Base-by-base conservation (phyloP, 495 filamentous ascomycete species). In the Parachaetomium inaequale region DNA sequence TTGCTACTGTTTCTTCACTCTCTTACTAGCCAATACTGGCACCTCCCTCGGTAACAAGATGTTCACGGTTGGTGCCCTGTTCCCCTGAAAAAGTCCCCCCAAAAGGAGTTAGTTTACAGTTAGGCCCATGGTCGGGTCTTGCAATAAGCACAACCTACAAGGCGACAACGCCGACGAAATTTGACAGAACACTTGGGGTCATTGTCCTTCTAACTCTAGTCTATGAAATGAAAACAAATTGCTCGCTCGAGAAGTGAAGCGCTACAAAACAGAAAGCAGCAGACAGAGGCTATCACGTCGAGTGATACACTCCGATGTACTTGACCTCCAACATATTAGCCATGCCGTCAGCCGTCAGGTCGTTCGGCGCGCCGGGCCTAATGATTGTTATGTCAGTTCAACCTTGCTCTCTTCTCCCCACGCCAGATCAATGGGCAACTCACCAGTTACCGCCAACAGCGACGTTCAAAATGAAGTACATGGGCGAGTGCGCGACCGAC, bases 381-480 rank as follows among this genome's bases (percentile, higher is more conserved):
- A 15, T 32, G 3, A 3, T 42, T 4, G 15, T 12, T 17, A 46
- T 26, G 34, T 55, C 53, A 55, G 53, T 55, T 8, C 15, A 26
- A 11, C 31, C 17, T 34, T 3, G 17, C 12, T 8, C 28, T 23
- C 42, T n/a, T n/a, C 2, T 25, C 28, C 17, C 0, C 10, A 28
- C 19, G 51, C 4, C 6, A 32, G 7, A 31, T 1, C 11, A 19
- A 12, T 1, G 19, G 32, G 53, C 7, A 55, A 71, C 75, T 62
- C 61, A 78, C 74, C 66, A 79, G 56, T 63, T 59, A 2, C 77
- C 78, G 5, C 78, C 76, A 45, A 81, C 76, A 15, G 78, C 78
- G 3, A 81, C 76, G 58, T 81, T 81, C 17, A 79, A 62, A 45
- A 75, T 74, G 34, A 79, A 68, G 62, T 68, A 79, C 45, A 75